Percentiles rank a stretch among this genome's conserved stretches.
phyloP scores from a whole-genome alignment of 1,139 yeast species.

The Zygosaccharomyces pseudobailii region DNA sequence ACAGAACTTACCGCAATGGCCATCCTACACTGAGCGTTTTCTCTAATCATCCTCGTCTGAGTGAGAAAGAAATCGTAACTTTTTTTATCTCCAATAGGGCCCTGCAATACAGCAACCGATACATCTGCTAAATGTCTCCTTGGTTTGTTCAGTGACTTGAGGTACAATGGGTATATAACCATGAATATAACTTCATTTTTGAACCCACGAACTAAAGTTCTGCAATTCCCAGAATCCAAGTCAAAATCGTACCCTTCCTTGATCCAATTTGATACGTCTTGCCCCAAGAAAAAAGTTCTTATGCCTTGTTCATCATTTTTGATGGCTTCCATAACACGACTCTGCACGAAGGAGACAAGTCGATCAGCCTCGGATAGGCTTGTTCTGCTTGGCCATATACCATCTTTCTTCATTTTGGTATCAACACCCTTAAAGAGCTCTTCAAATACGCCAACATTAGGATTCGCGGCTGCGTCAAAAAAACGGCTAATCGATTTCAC shows the following conservation, averaged over 20 bases:
- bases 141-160: conserved; percentile 10
- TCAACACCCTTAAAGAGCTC: conserved; percentile 7
- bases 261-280: conserved; percentile 16
- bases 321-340: conserved; percentile 18
- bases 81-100: background rate
- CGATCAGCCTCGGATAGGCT: conserved; percentile 7
- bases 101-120: conserved; percentile 8
- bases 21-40: conserved; percentile 13
- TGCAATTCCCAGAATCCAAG: conserved; percentile 8
- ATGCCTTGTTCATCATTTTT: conserved; percentile 16
- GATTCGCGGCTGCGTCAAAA: conserved; percentile 5
- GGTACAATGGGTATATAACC: conserved; percentile 12
- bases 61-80: conserved; percentile 7
- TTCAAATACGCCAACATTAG: conserved; percentile 7
- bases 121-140: conserved; percentile 12
- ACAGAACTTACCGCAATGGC: conserved; percentile 13
- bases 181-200: conserved; percentile 9
- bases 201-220: conserved; percentile 8
- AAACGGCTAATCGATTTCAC: conserved; percentile 10
- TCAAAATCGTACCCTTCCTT: conserved; percentile 15
- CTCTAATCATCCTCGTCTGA: conserved; percentile 4
- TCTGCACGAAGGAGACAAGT: conserved; percentile 9
- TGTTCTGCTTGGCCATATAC: background rate
- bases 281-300: conserved; percentile 14
- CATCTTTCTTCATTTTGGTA: conserved; percentile 1